These are phyloP conservation scores for Triticum aestivum DNA, from an alignment of 176 grass and related monocot species.

Conservation along the genomic window DNA sequence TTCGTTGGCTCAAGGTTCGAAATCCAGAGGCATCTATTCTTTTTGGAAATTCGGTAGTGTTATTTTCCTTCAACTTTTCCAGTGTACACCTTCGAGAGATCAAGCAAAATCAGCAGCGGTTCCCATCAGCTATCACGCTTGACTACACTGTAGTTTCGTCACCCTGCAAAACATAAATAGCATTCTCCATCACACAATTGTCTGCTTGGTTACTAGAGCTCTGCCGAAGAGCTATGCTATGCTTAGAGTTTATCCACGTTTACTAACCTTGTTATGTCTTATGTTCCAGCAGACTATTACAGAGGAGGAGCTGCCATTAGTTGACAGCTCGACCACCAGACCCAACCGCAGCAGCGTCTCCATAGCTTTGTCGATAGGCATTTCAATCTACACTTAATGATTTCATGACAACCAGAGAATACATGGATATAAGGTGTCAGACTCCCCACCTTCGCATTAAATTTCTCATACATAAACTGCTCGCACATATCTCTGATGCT, in stretches of 20 bases:
- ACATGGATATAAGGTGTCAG: background rate
- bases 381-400: conserved; percentile 67
- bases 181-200: background rate
- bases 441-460: conserved; percentile 58
- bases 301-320: conserved; percentile 18
- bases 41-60: too few species aligned
- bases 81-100: too few species aligned
- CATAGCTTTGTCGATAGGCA: conserved; percentile 88
- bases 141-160: background rate
- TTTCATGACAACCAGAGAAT: background rate
- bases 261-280: conserved; percentile 38
- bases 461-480: conserved; percentile 71
- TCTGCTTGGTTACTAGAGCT: too few species aligned
- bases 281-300: conserved; percentile 53
- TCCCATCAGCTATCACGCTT: too few species aligned
- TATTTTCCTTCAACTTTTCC: too few species aligned
- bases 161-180: background rate
- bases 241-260: background rate
- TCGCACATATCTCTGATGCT: conserved; percentile 71
- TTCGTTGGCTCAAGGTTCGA: too few species aligned
- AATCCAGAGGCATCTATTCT: too few species aligned
- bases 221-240: background rate
- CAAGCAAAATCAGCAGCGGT: too few species aligned
- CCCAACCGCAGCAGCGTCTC: conserved; percentile 74
- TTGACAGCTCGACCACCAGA: conserved; percentile 57